Percentiles rank a stretch among this genome's conserved stretches.
Evolutionary conservation across 2,329 filamentous ascomycete species (phyloP).

Genomic region (Hymenoscyphus infarciens): DNA sequence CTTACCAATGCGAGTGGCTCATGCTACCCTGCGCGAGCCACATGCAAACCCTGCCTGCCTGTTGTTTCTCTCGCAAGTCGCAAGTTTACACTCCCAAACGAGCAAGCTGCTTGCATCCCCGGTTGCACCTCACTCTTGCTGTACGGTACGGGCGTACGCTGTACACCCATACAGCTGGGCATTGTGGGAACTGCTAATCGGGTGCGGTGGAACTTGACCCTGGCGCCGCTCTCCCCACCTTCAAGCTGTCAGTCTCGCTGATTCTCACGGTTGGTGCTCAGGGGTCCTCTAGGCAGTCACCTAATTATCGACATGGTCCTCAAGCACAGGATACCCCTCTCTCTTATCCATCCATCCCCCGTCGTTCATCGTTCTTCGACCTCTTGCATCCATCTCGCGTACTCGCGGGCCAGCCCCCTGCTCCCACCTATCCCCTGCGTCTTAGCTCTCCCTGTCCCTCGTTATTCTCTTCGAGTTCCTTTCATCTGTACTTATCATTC

Average conservation of each 20-base stretch:
- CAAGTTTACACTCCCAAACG: neutral
- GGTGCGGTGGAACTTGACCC: neutral
- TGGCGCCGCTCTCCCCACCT: neutral
- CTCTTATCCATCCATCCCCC: neutral
- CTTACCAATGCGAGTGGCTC: neutral
- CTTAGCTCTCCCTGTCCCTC: constrained; percentile 1
- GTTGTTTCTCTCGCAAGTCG: constrained; percentile 1
- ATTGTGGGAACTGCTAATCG: neutral
- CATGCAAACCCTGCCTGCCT: neutral
- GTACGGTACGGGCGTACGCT: neutral
- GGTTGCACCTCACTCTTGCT: neutral
- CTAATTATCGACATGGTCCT: neutral
- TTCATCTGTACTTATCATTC: neutral
- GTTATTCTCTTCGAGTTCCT: constrained; percentile 12
- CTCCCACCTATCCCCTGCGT: constrained; percentile 1
- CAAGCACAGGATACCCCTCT: neutral
- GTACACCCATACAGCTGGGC: neutral
- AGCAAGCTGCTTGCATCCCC: neutral
- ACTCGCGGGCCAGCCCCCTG: constrained; percentile 1
- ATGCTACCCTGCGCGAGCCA: neutral
- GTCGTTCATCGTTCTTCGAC: neutral
- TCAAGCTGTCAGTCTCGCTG: constrained; percentile 4
- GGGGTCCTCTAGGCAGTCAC: neutral
- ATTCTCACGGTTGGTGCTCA: neutral
- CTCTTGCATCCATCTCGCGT: constrained; percentile 9